Evolutionary conservation across 2,329 filamentous ascomycete species (phyloP).

Genomic region (Arthrobotrys entomopaga): DNA sequence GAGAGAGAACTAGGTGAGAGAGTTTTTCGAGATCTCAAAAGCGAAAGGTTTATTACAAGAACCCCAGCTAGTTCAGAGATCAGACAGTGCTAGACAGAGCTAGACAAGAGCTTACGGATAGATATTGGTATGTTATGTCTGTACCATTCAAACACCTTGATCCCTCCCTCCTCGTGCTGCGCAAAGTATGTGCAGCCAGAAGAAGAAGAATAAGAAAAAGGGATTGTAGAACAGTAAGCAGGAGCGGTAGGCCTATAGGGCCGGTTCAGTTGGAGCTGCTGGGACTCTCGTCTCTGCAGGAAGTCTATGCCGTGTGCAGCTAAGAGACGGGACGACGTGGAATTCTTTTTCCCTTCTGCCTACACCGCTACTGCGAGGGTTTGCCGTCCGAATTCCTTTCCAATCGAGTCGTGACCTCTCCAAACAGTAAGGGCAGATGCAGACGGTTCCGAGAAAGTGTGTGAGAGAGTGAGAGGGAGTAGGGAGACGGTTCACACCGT

Average conservation of each 20-base stretch:
- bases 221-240: slow-evolving; percentile 8
- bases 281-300: slow-evolving; percentile 38
- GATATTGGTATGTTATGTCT: slow-evolving; percentile 30
- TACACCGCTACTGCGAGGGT: slow-evolving; percentile 27
- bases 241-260: slow-evolving; percentile 14
- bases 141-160: slow-evolving; percentile 46
- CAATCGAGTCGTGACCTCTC: slow-evolving; percentile 43
- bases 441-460: neutral
- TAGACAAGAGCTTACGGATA: slow-evolving; percentile 1
- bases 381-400: slow-evolving; percentile 44
- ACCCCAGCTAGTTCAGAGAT: slow-evolving; percentile 30
- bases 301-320: slow-evolving; percentile 55
- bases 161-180: slow-evolving; percentile 46
- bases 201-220: slow-evolving; percentile 22
- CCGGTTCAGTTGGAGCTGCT: slow-evolving; percentile 16
- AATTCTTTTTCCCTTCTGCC: slow-evolving; percentile 49
- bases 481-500: slow-evolving; percentile 7
- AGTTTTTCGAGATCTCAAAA: slow-evolving; percentile 3
- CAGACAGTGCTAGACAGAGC: neutral
- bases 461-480: slow-evolving; percentile 18
- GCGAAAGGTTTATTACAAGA: neutral
- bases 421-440: slow-evolving; percentile 22
- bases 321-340: slow-evolving; percentile 49
- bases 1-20: neutral
- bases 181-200: slow-evolving; percentile 1